Percentiles rank a stretch among this genome's conserved stretches.
These are phyloP conservation scores for Cicer pinnatifidum DNA, from an alignment of 306 rosid genomes.

Conservation along the genomic window DNA sequence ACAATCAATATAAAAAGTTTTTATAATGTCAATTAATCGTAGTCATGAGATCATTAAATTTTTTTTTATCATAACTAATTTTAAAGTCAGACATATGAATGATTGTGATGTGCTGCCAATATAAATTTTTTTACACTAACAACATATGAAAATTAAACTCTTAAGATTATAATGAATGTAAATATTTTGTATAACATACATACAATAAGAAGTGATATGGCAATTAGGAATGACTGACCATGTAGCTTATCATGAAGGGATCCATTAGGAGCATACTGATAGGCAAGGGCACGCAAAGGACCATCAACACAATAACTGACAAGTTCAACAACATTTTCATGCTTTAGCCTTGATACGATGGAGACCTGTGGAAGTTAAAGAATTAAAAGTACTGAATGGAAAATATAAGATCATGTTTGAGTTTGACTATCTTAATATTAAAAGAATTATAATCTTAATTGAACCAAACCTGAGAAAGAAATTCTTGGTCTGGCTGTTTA, in stretches of 20 bases:
- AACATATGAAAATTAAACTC: no score
- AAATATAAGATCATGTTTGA: background rate
- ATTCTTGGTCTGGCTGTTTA: constrained; percentile 74
- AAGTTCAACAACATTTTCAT: constrained; percentile 72
- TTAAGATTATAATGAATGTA: background rate
- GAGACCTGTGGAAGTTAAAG: constrained; percentile 56
- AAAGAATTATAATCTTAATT: background rate
- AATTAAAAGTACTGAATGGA: constrained; percentile 19
- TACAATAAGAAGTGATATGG: constrained; percentile 1
- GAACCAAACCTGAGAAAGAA: constrained; percentile 70
- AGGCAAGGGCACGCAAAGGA: constrained; percentile 72
- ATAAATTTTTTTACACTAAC: no score
- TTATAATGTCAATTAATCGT: no score
- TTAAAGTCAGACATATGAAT: no score
- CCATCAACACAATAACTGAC: constrained; percentile 73
- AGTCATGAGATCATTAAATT: no score
- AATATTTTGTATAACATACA: constrained; percentile 21
- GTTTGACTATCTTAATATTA: background rate
- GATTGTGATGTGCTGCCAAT: no score
- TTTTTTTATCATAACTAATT: no score
- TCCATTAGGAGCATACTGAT: constrained; percentile 76
- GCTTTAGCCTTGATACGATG: constrained; percentile 77
- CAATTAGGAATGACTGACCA: constrained; percentile 50
- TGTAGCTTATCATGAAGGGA: constrained; percentile 83
- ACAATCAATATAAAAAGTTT: no score